Evolutionary conservation across 2,329 filamentous ascomycete genomes (phyloP).

Genomic region (Davidsoniella neocaledoniae): DNA sequence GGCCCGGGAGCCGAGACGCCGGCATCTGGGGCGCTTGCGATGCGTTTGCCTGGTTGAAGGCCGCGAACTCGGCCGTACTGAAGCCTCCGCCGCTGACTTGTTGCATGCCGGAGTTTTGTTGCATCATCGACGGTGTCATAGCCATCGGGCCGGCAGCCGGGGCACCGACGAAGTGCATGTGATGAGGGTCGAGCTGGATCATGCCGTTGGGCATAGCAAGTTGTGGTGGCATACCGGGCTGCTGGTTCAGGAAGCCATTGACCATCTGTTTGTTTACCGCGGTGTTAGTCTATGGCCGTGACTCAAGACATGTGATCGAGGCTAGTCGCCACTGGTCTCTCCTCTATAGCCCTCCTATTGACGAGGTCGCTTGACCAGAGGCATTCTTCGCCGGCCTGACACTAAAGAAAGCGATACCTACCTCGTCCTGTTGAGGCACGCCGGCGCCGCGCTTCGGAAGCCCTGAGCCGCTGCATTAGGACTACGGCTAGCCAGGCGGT

Average conservation of each 20-base stretch:
- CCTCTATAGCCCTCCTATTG: neutral
- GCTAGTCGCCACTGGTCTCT: slow-evolving; percentile 16
- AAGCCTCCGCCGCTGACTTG: slow-evolving; percentile 44
- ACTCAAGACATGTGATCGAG: neutral
- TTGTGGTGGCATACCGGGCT: slow-evolving; percentile 39
- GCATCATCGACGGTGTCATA: slow-evolving; percentile 32
- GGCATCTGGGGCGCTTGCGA: slow-evolving; percentile 43
- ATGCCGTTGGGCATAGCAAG: slow-evolving; percentile 33
- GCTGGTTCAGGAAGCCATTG: slow-evolving; percentile 80
- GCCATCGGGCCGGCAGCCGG: slow-evolving; percentile 30
- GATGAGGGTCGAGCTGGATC: slow-evolving; percentile 31
- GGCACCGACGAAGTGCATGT: slow-evolving; percentile 16
- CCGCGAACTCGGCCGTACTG: slow-evolving; percentile 69
- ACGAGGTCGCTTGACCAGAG: no score
- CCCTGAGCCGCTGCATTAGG: slow-evolving; percentile 55
- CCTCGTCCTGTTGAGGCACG: slow-evolving; percentile 54
- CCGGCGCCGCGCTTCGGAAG: slow-evolving; percentile 59
- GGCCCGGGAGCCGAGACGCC: slow-evolving; percentile 19
- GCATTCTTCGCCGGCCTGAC: no score
- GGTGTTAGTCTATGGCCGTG: neutral
- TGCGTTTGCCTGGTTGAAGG: slow-evolving; percentile 49
- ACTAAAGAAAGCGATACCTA: slow-evolving; percentile 18
- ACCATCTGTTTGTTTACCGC: slow-evolving; percentile 48
- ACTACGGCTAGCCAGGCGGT: slow-evolving; percentile 63
- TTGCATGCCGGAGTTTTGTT: slow-evolving; percentile 6